These are phyloP conservation scores for Aspergillus nidulans DNA, from an alignment of 495 filamentous ascomycete species.

Conservation along the genomic window DNA sequence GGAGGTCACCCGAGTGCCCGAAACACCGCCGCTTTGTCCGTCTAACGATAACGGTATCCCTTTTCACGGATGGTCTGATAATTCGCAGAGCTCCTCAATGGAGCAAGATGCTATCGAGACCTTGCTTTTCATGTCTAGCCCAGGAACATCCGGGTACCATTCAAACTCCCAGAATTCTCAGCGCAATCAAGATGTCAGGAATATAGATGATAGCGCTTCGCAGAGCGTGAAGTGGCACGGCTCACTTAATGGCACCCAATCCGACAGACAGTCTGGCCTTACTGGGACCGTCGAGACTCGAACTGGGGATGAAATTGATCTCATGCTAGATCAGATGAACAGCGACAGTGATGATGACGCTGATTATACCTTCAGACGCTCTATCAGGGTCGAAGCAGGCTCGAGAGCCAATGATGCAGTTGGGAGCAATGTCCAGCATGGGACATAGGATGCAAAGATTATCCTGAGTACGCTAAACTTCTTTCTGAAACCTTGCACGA, in stretches of 20 bases:
- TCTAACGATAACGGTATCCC: slow-evolving; percentile 23
- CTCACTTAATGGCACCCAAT: slow-evolving; percentile 8
- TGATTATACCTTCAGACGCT: slow-evolving; percentile 16
- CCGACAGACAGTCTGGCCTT: not conserved
- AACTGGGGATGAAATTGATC: slow-evolving; percentile 49
- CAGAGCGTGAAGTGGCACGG: slow-evolving; percentile 19
- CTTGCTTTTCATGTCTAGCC: slow-evolving; percentile 82
- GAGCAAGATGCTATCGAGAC: slow-evolving; percentile 88
- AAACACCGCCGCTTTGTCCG: slow-evolving; percentile 33
- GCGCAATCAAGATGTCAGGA: slow-evolving; percentile 21
- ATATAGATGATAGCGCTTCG: slow-evolving; percentile 27
- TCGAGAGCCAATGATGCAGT: not conserved
- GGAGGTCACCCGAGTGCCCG: slow-evolving; percentile 23
- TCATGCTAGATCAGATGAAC: slow-evolving; percentile 49
- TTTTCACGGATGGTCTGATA: slow-evolving; percentile 40
- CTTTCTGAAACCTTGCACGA: not conserved
- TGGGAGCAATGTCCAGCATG: not conserved
- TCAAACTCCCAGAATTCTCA: slow-evolving; percentile 30
- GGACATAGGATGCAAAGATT: not conserved
- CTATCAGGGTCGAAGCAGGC: not conserved
- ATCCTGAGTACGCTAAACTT: not conserved
- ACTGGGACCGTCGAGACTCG: slow-evolving; percentile 28
- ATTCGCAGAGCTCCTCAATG: slow-evolving; percentile 62
- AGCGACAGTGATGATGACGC: slow-evolving; percentile 40
- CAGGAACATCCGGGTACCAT: slow-evolving; percentile 61